These are phyloP conservation scores for Emiliania huxleyi DNA, from an alignment of 78 protist genomes.

Conservation along the genomic window DNA sequence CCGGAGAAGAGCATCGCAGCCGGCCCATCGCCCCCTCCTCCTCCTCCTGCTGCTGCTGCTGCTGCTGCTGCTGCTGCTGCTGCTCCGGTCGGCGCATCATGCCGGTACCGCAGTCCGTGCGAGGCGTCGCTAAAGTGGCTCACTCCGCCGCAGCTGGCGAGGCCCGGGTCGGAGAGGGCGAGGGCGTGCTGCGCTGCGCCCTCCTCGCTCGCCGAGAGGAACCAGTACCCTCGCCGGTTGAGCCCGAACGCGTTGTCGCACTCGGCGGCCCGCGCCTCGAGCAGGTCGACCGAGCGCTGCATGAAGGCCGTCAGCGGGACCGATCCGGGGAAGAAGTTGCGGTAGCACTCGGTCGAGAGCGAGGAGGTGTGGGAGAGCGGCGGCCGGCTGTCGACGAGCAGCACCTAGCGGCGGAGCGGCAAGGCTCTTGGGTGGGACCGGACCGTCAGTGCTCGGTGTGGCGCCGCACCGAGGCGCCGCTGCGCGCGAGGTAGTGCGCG, in stretches of 20 bases:
- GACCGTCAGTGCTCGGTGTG: no score
- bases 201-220: constrained; percentile 19
- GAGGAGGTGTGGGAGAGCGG: neutral
- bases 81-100: neutral
- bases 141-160: neutral
- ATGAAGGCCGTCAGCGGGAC: constrained; percentile 1
- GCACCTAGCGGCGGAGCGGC: neutral
- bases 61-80: neutral
- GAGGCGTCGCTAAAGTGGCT: neutral
- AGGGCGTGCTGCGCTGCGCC: neutral
- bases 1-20: neutral
- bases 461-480: no score
- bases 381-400: neutral
- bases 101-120: neutral
- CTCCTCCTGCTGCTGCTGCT: no score
- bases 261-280: neutral
- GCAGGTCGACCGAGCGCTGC: constrained; percentile 17
- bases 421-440: no score
- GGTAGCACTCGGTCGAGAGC: constrained; percentile 35
- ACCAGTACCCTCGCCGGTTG: constrained; percentile 27
- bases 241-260: neutral
- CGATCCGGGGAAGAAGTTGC: neutral
- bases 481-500: neutral
- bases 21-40: neutral
- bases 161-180: neutral